Evolutionary conservation across 495 filamentous ascomycete genomes (phyloP), one percentile per base, ranked within the genome.

Genomic region (Eremomyces bilateralis): DNA sequence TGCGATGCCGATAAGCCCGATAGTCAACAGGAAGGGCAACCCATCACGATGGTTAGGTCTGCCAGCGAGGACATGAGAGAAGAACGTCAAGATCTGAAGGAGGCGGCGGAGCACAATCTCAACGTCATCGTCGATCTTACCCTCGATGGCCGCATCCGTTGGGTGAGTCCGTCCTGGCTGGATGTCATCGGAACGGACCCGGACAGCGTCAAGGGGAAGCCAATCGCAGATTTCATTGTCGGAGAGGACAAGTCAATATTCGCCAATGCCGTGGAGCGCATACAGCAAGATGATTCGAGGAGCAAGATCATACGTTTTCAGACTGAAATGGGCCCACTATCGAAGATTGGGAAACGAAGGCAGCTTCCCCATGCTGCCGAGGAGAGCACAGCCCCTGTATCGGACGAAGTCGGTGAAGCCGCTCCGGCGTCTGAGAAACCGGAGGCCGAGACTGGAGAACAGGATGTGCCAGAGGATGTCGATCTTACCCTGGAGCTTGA

Each of bases 81-180:
- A 40, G 88, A 91, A 56, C 67, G 82, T 35, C 78, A 90, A 51
- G 88, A 94, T 49, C 65, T 97, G 46, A 83, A 80, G 47, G 76
- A 90, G 58, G 90, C 84, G 15, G 88, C 88, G 16, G 88, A 97
- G 54, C 81, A 95, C 59, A 92, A 80, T 6, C 61, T 88, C 49
- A 95, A 93, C 56, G 77, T 92, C 35, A 94, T 97, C 43, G 58
- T 95, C 49, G 83, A 97, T 53, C 66, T 97, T 34, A 79, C 76
- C 44, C 62, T 95, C 31, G 79, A 91, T 45, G 80, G 80, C 31
- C 73, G 67, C 25, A 76, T 97, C 44, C 71, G 79, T 49, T 95
- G 90, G 81, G 84, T 88, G 38, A 95, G 85, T 54, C 78, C 82
- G 5, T 91, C 84, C n/a, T 97, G 88, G 88, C 69, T 69, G 37